Base-by-base conservation (phyloP, 129 eudicot genomes). In the Chrysanthemum lavandulifolium region DNA sequence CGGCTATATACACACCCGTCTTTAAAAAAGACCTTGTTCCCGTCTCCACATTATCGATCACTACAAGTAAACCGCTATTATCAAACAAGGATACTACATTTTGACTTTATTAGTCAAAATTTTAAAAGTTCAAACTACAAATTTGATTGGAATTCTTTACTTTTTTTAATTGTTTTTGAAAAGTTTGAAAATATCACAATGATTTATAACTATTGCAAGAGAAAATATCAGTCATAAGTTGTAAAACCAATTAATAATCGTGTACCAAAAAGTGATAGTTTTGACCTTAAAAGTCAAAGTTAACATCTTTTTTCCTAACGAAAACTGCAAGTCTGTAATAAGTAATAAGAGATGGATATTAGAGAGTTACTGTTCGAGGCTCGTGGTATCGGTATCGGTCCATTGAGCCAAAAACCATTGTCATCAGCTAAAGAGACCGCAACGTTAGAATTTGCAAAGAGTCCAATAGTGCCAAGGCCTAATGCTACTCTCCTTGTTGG, bases 21-120 rank as follows among this genome's bases (percentile, higher is more conserved):
- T 82, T 89, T 2, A 93, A 79, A 57, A 93, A 93, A 4, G 96
- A 83, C 33, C 98, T 85, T 19, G 96, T 84, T 36, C 95, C 95
- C 15, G 96, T 89, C 47, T 89, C 90, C 76, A 85, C 86, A 61
- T 93, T 93, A 36, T 74, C 19, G 13, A 93, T 93, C 77, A 82
- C 96, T 89, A 48, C 60, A 66, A n/a, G 23, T 75, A 68, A 77
- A n/a, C 3, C 1, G 4, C 18, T 68, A 16, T 16, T 60, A 50
- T 76, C 12, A 62, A 33, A 13, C 12, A 16, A 1, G 61, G 18
- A 7, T 36, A 1, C 40, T 25, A 11, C 14, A 18, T 4, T 52
- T 49, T 68, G 49, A 69, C 58, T 61, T n/a, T 29, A 9, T 21
- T 53, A 71, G 61, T 78, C 52, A 55, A 40, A 52, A 5, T 78